A percentile compares a stretch with the other conserved stretches of the same genome.
phyloP scores from a whole-genome alignment of 2,329 filamentous ascomycete species.

The Epichloe sylvatica region DNA sequence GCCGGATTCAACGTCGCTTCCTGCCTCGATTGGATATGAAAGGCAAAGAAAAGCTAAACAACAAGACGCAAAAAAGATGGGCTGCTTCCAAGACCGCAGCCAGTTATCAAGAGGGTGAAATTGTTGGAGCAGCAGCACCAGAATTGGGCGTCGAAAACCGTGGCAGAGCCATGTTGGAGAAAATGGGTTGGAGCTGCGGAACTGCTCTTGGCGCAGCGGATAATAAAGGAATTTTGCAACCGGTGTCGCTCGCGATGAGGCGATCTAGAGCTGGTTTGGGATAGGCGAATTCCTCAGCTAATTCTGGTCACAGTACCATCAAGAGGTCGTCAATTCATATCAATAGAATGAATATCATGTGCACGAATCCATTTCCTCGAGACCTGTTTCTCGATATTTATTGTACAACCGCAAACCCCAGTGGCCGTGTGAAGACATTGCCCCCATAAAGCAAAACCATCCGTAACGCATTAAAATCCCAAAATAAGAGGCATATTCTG shows the following conservation, averaged over 20 bases:
- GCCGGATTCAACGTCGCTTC: constrained; percentile 37
- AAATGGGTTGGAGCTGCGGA: constrained; percentile 91
- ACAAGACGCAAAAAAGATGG: constrained; percentile 13
- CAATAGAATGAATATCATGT: constrained; percentile 28
- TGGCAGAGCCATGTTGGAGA: constrained; percentile 78
- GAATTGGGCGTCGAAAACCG: constrained; percentile 73
- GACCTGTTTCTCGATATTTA: constrained; percentile 51
- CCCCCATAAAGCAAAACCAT: constrained; percentile 53
- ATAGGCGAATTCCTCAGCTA: constrained; percentile 14
- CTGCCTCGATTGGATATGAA: constrained; percentile 37
- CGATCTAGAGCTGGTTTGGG: constrained; percentile 73
- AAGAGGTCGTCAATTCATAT: not conserved
- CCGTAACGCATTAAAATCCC: constrained; percentile 62
- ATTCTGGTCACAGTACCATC: not conserved
- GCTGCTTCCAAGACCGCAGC: constrained; percentile 10
- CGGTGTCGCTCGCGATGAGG: constrained; percentile 78
- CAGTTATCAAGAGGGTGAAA: constrained; percentile 67
- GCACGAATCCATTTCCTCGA: constrained; percentile 49
- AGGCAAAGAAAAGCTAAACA: constrained; percentile 20
- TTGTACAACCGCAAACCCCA: constrained; percentile 60
- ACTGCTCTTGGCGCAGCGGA: constrained; percentile 68
- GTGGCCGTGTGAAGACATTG: constrained; percentile 57
- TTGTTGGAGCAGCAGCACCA: constrained; percentile 73
- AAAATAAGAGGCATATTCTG: constrained; percentile 18
- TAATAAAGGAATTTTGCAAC: constrained; percentile 79